These are phyloP conservation scores for Chrysosphaeria jannelii DNA, from an alignment of 2,329 filamentous ascomycete species.

Conservation along the genomic window DNA sequence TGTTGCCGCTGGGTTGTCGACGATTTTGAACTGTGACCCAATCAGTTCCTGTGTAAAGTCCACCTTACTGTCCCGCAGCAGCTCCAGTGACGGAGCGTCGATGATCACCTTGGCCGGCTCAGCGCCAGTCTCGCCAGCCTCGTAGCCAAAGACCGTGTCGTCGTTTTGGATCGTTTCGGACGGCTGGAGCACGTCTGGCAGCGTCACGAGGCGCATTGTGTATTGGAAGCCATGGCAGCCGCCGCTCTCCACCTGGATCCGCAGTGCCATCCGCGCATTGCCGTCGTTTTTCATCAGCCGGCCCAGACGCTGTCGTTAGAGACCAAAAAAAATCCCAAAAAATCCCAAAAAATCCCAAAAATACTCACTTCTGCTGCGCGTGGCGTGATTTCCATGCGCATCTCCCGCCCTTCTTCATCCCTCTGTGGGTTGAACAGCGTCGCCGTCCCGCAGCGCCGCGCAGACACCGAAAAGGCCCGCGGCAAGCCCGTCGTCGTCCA, in stretches of 20 bases:
- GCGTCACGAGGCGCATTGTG: conserved; percentile 54
- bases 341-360: background rate
- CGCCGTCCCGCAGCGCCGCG: conserved; percentile 12
- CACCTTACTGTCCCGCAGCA: conserved; percentile 78
- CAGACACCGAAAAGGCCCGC: conserved; percentile 11
- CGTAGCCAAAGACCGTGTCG: conserved; percentile 61
- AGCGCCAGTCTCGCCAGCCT: conserved; percentile 16
- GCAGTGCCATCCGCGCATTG: conserved; percentile 62
- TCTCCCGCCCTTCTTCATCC: conserved; percentile 61
- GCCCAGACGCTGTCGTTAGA: conserved; percentile 28
- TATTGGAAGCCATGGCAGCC: conserved; percentile 98
- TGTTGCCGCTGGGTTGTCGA: conserved; percentile 69
- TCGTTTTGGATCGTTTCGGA: conserved; percentile 25
- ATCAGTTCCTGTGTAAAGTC: conserved; percentile 95
- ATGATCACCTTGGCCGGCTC: conserved; percentile 39
- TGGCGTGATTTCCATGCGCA: conserved; percentile 57
- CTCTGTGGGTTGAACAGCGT: conserved; percentile 38
- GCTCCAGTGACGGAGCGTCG: conserved; percentile 59
- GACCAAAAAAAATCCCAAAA: background rate
- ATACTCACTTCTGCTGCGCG: conserved; percentile 42
- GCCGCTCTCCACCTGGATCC: conserved; percentile 72
- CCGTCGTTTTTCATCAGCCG: conserved; percentile 42
- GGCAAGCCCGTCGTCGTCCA: too few relatives aligned
- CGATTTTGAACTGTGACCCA: conserved; percentile 68
- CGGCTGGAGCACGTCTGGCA: conserved; percentile 15